Conservation (phyloP, 805 yeast genomes). For the Kazachstania viticola region DNA sequence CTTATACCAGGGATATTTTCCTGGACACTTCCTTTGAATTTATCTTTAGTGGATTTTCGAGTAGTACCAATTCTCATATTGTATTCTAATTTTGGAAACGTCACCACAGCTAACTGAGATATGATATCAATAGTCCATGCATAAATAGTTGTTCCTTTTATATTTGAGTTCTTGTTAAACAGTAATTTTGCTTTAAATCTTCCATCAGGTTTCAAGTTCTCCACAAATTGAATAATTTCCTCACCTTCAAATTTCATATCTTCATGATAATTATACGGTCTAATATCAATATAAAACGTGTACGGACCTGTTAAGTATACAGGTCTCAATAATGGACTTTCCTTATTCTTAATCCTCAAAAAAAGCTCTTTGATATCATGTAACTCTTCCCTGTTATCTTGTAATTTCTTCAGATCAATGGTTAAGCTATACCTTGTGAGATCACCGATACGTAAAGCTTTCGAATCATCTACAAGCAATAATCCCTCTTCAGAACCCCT, state of each 20-base stretch:
- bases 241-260: constrained; percentile 27
- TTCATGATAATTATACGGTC: constrained; percentile 52
- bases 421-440: constrained; percentile 17
- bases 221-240: constrained; percentile 35
- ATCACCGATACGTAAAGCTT: constrained; percentile 21
- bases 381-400: constrained; percentile 6
- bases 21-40: background rate
- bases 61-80: constrained; percentile 48
- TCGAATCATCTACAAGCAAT: constrained; percentile 13
- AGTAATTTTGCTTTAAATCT: constrained; percentile 45
- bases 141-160: constrained; percentile 28
- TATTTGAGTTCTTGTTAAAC: constrained; percentile 32
- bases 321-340: constrained; percentile 63
- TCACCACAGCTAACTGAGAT: constrained; percentile 67
- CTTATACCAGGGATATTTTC: background rate
- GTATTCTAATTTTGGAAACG: constrained; percentile 56
- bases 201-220: constrained; percentile 62
- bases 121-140: constrained; percentile 73
- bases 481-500: constrained; percentile 5
- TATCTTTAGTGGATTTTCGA: constrained; percentile 11
- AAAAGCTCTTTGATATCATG: constrained; percentile 7
- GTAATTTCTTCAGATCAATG: constrained; percentile 10
- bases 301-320: constrained; percentile 87
- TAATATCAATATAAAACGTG: constrained; percentile 70
- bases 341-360: constrained; percentile 57